phyloP scores from a whole-genome alignment of 2,329 filamentous ascomycete genomes.

The Penicillium sp. region DNA sequence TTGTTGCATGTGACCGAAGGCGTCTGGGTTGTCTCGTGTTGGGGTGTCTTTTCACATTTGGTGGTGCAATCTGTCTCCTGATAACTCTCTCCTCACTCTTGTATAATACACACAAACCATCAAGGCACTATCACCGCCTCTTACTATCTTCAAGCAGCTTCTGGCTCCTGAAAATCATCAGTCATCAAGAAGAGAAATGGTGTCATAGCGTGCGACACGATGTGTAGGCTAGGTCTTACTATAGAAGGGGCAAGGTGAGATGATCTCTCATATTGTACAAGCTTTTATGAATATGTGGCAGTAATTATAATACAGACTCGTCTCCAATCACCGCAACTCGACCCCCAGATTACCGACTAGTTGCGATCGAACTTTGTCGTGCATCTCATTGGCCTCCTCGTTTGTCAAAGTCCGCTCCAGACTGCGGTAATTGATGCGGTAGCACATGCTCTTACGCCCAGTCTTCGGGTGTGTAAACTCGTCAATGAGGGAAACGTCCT shows the following conservation, averaged over 20 bases:
- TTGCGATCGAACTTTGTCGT: constrained; percentile 63
- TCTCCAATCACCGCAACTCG: constrained; percentile 62
- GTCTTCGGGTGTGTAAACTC: constrained; percentile 87
- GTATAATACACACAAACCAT: constrained; percentile 30
- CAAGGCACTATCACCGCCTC: neutral
- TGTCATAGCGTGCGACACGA: too few relatives aligned
- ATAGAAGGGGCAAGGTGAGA: too few relatives aligned
- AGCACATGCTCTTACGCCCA: constrained; percentile 79
- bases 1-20: constrained; percentile 32
- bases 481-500: constrained; percentile 82
- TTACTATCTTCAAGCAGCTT: too few relatives aligned
- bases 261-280: constrained; percentile 24
- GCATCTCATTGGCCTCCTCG: constrained; percentile 71
- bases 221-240: too few relatives aligned
- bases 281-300: too few relatives aligned
- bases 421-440: constrained; percentile 90
- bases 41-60: constrained; percentile 20
- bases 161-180: too few relatives aligned
- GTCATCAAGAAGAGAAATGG: too few relatives aligned
- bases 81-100: constrained; percentile 36
- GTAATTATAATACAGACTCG: constrained; percentile 19
- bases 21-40: constrained; percentile 31
- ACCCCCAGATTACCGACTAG: constrained; percentile 72
- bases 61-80: constrained; percentile 19
- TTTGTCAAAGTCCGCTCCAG: constrained; percentile 87